A percentile compares a stretch with the other conserved stretches of the same genome.
These are phyloP conservation scores for Pyricularia sp. DNA, from an alignment of 2,329 filamentous ascomycete species.

Conservation along the genomic window DNA sequence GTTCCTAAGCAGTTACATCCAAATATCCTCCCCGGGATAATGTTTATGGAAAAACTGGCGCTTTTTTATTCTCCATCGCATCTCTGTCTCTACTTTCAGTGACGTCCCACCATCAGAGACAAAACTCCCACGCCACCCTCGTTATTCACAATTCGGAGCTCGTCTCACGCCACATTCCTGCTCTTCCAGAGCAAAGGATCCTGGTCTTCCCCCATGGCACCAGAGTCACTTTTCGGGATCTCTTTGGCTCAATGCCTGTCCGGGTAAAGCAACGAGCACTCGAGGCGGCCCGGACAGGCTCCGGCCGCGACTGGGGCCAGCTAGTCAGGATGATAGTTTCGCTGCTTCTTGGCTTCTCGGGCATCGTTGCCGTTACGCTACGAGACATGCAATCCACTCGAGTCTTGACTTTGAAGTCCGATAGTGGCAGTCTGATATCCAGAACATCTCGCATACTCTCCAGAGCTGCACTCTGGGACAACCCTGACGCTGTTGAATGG, in stretches of 20 bases:
- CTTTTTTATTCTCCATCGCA: slow-evolving; percentile 65
- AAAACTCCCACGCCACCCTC: slow-evolving; percentile 51
- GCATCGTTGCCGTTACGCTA: slow-evolving; percentile 41
- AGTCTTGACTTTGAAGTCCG: not conserved
- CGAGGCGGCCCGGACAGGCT: slow-evolving; percentile 32
- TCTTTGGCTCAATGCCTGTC: slow-evolving; percentile 87
- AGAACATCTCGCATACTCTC: slow-evolving; percentile 38
- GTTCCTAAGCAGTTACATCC: slow-evolving; percentile 54
- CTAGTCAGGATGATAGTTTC: slow-evolving; percentile 47
- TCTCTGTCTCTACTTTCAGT: slow-evolving; percentile 66
- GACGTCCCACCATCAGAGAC: slow-evolving; percentile 51
- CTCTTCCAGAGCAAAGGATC: slow-evolving; percentile 43
- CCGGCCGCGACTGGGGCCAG: slow-evolving; percentile 51
- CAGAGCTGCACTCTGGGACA: slow-evolving; percentile 51
- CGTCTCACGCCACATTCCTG: slow-evolving; percentile 50
- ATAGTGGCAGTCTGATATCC: not conserved
- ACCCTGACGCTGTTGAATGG: slow-evolving; percentile 46
- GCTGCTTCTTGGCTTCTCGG: slow-evolving; percentile 58
- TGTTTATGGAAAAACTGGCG: slow-evolving; percentile 55
- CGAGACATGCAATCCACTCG: slow-evolving; percentile 28
- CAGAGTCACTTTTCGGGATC: slow-evolving; percentile 58
- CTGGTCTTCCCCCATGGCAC: slow-evolving; percentile 54
- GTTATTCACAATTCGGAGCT: slow-evolving; percentile 56
- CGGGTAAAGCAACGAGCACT: slow-evolving; percentile 67
- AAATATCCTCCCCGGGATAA: slow-evolving; percentile 39